phyloP scores from a whole-genome alignment of 768 basidiomycete species.

The Steccherinum ochraceum region DNA sequence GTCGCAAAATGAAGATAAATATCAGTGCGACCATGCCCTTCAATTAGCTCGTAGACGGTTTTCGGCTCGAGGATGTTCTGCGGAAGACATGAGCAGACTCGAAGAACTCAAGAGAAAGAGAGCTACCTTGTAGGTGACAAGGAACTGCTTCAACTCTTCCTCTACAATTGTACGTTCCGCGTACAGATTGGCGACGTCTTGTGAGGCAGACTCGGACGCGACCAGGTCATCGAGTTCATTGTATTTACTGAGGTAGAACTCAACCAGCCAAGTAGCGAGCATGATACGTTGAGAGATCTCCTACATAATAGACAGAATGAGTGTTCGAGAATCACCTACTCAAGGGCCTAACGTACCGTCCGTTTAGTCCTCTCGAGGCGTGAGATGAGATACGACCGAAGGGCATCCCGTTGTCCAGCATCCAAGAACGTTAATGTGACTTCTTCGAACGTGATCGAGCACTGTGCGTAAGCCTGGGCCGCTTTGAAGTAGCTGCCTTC shows the following conservation, averaged over 20 bases:
- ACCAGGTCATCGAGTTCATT: constrained; percentile 94
- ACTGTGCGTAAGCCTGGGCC: constrained; percentile 88
- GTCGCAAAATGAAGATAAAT: constrained; percentile 89
- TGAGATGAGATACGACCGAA: constrained; percentile 85
- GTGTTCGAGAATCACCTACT: neutral
- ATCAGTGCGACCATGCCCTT: constrained; percentile 88
- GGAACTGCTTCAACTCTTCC: constrained; percentile 89
- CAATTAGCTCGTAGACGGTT: constrained; percentile 89
- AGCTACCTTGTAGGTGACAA: constrained; percentile 85
- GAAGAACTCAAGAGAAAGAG: neutral
- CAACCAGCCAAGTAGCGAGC: constrained; percentile 96
- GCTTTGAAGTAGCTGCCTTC: constrained; percentile 84
- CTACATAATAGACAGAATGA: constrained; percentile 31
- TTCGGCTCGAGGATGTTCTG: constrained; percentile 79
- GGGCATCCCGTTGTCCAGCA: constrained; percentile 80
- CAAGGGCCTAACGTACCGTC: constrained; percentile 44
- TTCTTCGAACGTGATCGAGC: constrained; percentile 84
- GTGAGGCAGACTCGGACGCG: constrained; percentile 75
- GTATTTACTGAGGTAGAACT: constrained; percentile 95
- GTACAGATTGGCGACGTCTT: constrained; percentile 79
- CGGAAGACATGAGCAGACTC: neutral
- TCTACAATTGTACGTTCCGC: constrained; percentile 79
- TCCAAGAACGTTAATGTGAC: constrained; percentile 89
- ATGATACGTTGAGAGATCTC: constrained; percentile 94
- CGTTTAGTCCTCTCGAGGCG: constrained; percentile 81